Evolutionary conservation across 192 early-diverging fungal species (phyloP).

Genomic region (Cetraspora pellucida): DNA sequence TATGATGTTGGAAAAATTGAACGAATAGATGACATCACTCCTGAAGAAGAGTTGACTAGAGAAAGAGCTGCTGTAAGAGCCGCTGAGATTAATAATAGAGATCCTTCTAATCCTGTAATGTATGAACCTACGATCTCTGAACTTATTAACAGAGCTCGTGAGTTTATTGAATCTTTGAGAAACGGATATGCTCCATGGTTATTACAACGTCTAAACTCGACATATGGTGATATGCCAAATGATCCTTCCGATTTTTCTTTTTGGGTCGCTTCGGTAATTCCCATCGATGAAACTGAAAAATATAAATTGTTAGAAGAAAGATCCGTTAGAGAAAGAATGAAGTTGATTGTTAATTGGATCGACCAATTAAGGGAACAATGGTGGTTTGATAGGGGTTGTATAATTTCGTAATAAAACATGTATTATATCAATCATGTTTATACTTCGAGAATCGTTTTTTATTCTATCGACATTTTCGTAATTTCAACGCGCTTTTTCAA

Average conservation of each 20-base stretch:
- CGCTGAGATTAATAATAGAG: constrained; percentile 26
- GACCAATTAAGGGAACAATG: constrained; percentile 15
- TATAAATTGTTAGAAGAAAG: constrained; percentile 43
- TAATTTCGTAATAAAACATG: too few relatives aligned
- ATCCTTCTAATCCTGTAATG: constrained; percentile 19
- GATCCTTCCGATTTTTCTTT: constrained; percentile 46
- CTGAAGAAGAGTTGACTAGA: constrained; percentile 41
- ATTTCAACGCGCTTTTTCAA: too few relatives aligned
- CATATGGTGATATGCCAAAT: constrained; percentile 49
- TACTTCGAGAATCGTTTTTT: too few relatives aligned
- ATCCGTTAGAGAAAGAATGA: constrained; percentile 51
- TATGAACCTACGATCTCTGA: constrained; percentile 36
- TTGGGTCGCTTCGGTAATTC: constrained; percentile 57
- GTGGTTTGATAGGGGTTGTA: constrained; percentile 31
- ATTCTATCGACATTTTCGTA: too few relatives aligned
- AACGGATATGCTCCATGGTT: constrained; percentile 39
- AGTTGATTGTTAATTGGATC: constrained; percentile 51
- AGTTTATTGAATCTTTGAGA: constrained; percentile 42
- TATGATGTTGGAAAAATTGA: constrained; percentile 54
- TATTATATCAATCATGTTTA: too few relatives aligned
- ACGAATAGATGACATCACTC: constrained; percentile 49
- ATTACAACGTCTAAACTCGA: constrained; percentile 42
- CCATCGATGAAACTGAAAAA: constrained; percentile 49
- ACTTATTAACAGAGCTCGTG: constrained; percentile 39
- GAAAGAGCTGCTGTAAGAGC: constrained; percentile 27